phyloP scores from a whole-genome alignment of 768 basidiomycete species.

The Trametes coccinea region DNA sequence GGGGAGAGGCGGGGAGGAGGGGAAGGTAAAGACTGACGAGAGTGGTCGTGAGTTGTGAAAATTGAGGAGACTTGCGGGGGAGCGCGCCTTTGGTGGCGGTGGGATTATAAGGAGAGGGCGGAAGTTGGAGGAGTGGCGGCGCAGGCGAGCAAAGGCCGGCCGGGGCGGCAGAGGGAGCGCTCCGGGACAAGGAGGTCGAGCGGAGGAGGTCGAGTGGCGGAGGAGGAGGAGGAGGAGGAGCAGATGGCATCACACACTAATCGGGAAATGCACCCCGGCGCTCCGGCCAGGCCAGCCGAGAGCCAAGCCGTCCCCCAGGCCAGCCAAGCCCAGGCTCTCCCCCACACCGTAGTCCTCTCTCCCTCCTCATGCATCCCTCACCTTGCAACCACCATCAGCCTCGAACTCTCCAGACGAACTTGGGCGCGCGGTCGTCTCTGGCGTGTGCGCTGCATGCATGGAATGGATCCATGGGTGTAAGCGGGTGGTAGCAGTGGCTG shows the following conservation, averaged over 20 bases:
- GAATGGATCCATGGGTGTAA: too few species aligned
- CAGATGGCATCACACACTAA: too few species aligned
- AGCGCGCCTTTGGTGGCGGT: neutral
- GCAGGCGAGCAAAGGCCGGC: too few species aligned
- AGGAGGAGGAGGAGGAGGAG: too few species aligned
- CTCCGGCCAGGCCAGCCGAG: slow-evolving; percentile 2
- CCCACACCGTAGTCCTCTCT: neutral
- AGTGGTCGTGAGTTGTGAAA: slow-evolving; percentile 7
- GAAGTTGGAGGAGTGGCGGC: too few species aligned
- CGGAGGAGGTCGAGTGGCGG: neutral
- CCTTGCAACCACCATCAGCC: neutral
- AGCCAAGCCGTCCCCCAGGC: neutral
- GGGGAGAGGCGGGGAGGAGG: neutral
- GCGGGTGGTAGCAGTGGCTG: too few species aligned
- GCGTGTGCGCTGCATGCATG: too few species aligned
- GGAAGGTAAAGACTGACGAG: slow-evolving; percentile 16
- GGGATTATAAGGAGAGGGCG: neutral
- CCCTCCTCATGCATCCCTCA: neutral
- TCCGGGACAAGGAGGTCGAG: neutral
- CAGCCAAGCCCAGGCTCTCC: neutral
- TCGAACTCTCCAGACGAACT: neutral
- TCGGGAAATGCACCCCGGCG: neutral
- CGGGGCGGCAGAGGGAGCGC: too few species aligned
- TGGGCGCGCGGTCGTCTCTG: too few species aligned
- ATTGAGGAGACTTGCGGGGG: neutral